phyloP scores from a whole-genome alignment of 2,329 filamentous ascomycete genomes.

The Lachnellula cervina region DNA sequence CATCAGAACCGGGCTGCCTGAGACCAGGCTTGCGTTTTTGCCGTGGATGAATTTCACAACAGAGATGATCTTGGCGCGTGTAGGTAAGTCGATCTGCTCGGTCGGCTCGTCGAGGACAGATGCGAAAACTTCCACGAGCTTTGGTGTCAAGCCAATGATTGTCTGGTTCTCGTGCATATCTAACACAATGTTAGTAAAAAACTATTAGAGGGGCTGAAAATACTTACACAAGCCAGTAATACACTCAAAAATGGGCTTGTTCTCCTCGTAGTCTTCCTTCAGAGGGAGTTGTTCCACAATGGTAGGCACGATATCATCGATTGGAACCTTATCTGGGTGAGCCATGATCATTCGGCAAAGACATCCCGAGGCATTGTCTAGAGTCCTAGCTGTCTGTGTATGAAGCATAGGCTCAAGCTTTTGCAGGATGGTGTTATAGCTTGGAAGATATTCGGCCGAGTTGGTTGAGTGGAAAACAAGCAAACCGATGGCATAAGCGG shows the following conservation, averaged over 20 bases:
- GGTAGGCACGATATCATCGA: conserved; percentile 75
- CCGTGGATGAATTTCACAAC: conserved; percentile 45
- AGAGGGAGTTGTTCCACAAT: conserved; percentile 77
- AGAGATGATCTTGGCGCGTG: conserved; percentile 59
- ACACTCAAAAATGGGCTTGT: conserved; percentile 87
- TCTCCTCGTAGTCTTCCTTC: conserved; percentile 93
- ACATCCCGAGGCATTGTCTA: conserved; percentile 92
- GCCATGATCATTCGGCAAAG: conserved; percentile 87
- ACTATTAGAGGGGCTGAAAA: neutral
- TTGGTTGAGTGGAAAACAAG: conserved; percentile 78
- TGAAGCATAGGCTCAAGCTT: conserved; percentile 84
- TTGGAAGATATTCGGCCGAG: conserved; percentile 62
- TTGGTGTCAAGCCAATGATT: conserved; percentile 63
- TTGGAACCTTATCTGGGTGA: conserved; percentile 76
- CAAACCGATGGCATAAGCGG: conserved; percentile 84
- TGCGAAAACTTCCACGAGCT: conserved; percentile 66
- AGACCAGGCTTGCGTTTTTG: conserved; percentile 26
- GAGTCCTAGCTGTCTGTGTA: conserved; percentile 71
- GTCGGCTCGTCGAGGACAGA: conserved; percentile 66
- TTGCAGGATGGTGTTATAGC: conserved; percentile 71
- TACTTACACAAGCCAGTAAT: conserved; percentile 77
- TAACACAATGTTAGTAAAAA: conserved; percentile 27
- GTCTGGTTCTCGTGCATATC: conserved; percentile 65
- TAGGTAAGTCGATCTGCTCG: conserved; percentile 71
- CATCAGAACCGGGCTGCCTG: conserved; percentile 24